A percentile compares a stretch with the other conserved stretches of the same genome.
Conservation (phyloP, 495 filamentous ascomycete species). For the Penicillium parvum region DNA sequence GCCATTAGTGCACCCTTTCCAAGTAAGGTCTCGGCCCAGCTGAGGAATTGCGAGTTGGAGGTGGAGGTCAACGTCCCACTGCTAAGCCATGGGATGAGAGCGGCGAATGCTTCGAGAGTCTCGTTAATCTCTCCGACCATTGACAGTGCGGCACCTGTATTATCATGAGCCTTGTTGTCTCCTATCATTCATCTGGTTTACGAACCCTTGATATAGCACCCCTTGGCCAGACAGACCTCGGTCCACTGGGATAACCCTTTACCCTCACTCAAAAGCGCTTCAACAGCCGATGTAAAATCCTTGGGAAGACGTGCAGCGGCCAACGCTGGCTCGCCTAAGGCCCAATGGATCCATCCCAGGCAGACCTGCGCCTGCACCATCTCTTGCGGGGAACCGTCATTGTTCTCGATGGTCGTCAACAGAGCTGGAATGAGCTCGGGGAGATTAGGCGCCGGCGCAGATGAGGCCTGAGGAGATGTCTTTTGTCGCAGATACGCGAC, state of each 20-base stretch:
- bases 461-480: slow-evolving; percentile 31
- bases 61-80: slow-evolving; percentile 25
- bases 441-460: slow-evolving; percentile 50
- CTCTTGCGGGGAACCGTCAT: slow-evolving; percentile 58
- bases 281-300: slow-evolving; percentile 49
- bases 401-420: slow-evolving; percentile 61
- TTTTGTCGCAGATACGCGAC: slow-evolving; percentile 45
- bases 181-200: not conserved
- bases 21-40: slow-evolving; percentile 75
- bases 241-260: slow-evolving; percentile 63
- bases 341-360: slow-evolving; percentile 78
- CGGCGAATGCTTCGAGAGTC: slow-evolving; percentile 59
- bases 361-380: slow-evolving; percentile 75
- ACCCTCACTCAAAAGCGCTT: slow-evolving; percentile 42
- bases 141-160: slow-evolving; percentile 55
- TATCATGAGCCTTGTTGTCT: slow-evolving; percentile 9
- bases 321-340: slow-evolving; percentile 58
- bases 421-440: slow-evolving; percentile 57
- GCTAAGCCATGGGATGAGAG: slow-evolving; percentile 56
- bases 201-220: slow-evolving; percentile 66
- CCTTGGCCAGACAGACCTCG: slow-evolving; percentile 73
- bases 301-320: slow-evolving; percentile 60
- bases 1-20: slow-evolving; percentile 65
- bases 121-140: slow-evolving; percentile 48
- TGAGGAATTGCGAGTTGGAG: slow-evolving; percentile 50